Evolutionary conservation across 768 basidiomycete species (phyloP).

Genomic region (Gautieria morchelliformis): DNA sequence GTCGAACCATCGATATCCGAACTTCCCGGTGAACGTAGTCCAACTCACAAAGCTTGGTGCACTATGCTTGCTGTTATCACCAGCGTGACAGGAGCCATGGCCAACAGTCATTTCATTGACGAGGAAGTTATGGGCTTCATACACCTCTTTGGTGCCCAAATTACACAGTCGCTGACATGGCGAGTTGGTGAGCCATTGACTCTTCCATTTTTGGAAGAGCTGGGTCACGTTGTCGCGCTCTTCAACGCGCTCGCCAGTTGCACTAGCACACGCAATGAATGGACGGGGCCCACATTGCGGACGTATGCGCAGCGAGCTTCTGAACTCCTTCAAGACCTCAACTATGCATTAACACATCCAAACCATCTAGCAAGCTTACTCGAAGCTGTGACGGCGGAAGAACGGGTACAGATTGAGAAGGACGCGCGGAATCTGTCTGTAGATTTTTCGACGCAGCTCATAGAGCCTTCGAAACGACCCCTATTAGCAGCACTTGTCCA

Average conservation of each 20-base stretch:
- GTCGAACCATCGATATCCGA: constrained; percentile 62
- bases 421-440: constrained; percentile 30
- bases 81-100: constrained; percentile 53
- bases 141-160: constrained; percentile 76
- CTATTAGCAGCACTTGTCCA: constrained; percentile 64
- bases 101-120: constrained; percentile 69
- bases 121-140: constrained; percentile 80
- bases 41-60: constrained; percentile 75
- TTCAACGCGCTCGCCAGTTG: constrained; percentile 67
- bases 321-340: constrained; percentile 74
- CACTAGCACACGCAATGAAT: constrained; percentile 36
- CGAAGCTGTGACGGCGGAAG: constrained; percentile 71
- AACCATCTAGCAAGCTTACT: constrained; percentile 76
- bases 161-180: constrained; percentile 71
- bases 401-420: constrained; percentile 59
- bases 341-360: constrained; percentile 86
- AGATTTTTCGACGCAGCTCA: constrained; percentile 31
- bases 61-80: constrained; percentile 75
- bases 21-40: constrained; percentile 65
- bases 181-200: constrained; percentile 72
- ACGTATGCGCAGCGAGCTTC: constrained; percentile 63
- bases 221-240: constrained; percentile 68
- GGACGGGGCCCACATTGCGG: constrained; percentile 53
- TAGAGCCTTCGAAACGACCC: constrained; percentile 62
- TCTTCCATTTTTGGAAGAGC: constrained; percentile 68